phyloP scores from a whole-genome alignment of 164 flowering plant species.

The Saururus chinensis region DNA sequence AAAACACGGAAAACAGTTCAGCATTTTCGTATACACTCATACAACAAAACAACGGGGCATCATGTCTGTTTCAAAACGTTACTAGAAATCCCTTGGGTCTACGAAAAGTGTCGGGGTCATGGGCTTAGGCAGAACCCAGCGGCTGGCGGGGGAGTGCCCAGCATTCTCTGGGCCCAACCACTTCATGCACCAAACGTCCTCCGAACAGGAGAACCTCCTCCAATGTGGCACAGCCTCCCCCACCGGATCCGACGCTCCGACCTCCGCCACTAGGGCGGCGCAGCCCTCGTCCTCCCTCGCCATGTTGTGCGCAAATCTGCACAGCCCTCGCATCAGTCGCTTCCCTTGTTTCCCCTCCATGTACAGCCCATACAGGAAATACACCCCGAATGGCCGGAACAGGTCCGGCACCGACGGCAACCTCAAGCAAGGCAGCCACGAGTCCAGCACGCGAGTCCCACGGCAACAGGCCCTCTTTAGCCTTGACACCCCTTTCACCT shows the following conservation, averaged over 20 bases:
- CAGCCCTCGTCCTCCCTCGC: conserved; percentile 43
- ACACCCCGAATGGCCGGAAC: conserved; percentile 52
- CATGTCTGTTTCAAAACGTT: background rate
- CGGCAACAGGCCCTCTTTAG: conserved; percentile 33
- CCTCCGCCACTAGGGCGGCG: conserved; percentile 57
- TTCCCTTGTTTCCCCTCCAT: conserved; percentile 45
- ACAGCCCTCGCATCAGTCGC: conserved; percentile 41
- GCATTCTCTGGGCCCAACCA: conserved; percentile 14
- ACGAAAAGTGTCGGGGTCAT: conserved; percentile 24
- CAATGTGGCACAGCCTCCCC: conserved; percentile 52
- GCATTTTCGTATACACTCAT: too few species aligned
- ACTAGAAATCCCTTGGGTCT: conserved; percentile 60
- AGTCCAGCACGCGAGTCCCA: conserved; percentile 39
- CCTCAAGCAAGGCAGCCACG: conserved; percentile 49
- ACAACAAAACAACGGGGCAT: too few species aligned
- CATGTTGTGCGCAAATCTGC: conserved; percentile 55
- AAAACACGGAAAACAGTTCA: too few species aligned
- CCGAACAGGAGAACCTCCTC: conserved; percentile 52
- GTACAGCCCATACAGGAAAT: conserved; percentile 56
- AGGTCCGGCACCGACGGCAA: conserved; percentile 62
- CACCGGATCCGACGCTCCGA: conserved; percentile 46
- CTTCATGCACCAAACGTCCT: conserved; percentile 74
- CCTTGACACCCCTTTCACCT: conserved; percentile 46
- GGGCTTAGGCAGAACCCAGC: conserved; percentile 24
- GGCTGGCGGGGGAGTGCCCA: conserved; percentile 10